Conservation (phyloP, 2,329 filamentous ascomycete genomes). For the Neobulgaria alba region DNA sequence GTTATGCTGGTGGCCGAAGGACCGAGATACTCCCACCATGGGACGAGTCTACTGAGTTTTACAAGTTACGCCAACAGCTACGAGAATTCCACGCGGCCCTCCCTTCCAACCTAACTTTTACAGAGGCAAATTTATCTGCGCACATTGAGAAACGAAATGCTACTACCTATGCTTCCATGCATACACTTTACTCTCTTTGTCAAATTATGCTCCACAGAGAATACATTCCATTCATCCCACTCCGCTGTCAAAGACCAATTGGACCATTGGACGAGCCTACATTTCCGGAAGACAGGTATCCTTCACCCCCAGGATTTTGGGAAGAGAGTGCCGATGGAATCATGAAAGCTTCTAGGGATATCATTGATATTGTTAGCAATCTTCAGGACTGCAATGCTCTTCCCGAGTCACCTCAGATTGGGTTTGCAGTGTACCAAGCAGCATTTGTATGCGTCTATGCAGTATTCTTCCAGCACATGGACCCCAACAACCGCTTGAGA, state of each 20-base stretch:
- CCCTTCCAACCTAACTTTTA: conserved; percentile 46
- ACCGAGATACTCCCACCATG: conserved; percentile 48
- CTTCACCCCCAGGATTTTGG: conserved; percentile 50
- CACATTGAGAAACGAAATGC: conserved; percentile 57
- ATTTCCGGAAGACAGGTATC: conserved; percentile 39
- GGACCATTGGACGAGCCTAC: conserved; percentile 52
- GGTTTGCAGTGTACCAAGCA: conserved; percentile 60
- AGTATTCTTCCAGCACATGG: conserved; percentile 60
- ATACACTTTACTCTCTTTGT: conserved; percentile 57
- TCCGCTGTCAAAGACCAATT: conserved; percentile 39
- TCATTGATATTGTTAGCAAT: conserved; percentile 55
- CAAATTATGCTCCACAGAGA: conserved; percentile 61
- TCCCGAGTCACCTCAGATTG: conserved; percentile 56
- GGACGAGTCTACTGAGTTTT: conserved; percentile 47
- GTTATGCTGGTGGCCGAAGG: conserved; percentile 41
- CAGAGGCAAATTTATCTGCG: conserved; percentile 52
- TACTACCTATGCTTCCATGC: conserved; percentile 57
- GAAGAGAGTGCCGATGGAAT: conserved; percentile 51
- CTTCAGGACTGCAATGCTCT: conserved; percentile 52
- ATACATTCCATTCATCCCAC: conserved; percentile 57
- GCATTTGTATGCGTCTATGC: conserved; percentile 59
- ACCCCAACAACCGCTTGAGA: conserved; percentile 45
- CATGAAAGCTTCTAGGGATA: conserved; percentile 53
- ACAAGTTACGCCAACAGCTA: conserved; percentile 42
- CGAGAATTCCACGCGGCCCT: conserved; percentile 44